These are phyloP conservation scores for Paratinospora sagittata DNA, from an alignment of 164 flowering plant species.

Conservation along the genomic window DNA sequence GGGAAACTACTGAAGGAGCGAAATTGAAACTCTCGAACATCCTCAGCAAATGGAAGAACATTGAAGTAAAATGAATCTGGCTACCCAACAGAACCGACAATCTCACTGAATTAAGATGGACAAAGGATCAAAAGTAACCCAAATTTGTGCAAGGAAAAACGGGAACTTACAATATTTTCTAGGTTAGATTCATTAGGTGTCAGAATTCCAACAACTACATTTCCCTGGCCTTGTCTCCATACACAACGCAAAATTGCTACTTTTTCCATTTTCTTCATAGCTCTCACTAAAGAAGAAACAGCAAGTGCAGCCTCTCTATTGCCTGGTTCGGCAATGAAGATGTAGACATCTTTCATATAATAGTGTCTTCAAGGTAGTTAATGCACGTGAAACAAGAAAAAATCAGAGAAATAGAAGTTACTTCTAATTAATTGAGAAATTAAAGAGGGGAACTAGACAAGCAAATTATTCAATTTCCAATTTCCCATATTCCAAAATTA, in stretches of 20 bases:
- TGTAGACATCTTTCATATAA: constrained; percentile 79
- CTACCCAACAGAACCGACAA: constrained; percentile 34
- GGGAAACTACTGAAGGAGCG: constrained; percentile 77
- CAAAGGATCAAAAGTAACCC: neutral
- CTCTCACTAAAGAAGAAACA: constrained; percentile 85
- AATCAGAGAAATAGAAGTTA: neutral
- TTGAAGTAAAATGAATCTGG: constrained; percentile 95
- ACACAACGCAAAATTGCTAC: constrained; percentile 95
- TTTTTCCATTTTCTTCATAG: constrained; percentile 80
- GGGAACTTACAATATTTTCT: constrained; percentile 52
- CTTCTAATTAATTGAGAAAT: neutral
- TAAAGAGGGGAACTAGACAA: neutral
- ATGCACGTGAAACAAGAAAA: constrained; percentile 3
- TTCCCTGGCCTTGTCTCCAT: constrained; percentile 88
- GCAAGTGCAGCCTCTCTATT: constrained; percentile 61
- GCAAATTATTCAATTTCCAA: too few relatives aligned
- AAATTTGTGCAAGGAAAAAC: neutral
- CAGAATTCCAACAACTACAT: constrained; percentile 76
- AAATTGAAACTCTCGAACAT: constrained; percentile 92
- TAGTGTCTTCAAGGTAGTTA: constrained; percentile 48
- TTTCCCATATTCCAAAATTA: too few relatives aligned
- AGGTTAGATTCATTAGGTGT: constrained; percentile 74
- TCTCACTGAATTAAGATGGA: neutral
- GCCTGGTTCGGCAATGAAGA: constrained; percentile 87
- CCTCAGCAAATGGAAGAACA: constrained; percentile 92